Evolutionary conservation across 331 rosid species (phyloP).

Genomic region (Phaseolus coccineus): DNA sequence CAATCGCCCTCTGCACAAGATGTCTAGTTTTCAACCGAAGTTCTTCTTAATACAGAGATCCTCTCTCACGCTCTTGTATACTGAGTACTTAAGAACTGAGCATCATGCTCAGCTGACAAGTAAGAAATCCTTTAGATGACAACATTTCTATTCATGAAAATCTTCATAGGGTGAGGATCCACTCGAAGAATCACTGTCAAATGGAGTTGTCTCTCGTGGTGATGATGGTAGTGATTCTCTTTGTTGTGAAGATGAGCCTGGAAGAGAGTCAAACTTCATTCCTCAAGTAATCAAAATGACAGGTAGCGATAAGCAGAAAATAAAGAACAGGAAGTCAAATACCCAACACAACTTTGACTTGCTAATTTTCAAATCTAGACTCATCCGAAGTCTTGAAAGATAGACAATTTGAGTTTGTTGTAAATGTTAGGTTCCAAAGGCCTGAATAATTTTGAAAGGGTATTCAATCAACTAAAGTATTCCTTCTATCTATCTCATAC

Average conservation of each 20-base stretch:
- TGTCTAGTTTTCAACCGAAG: slow-evolving; percentile 37
- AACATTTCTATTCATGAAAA: slow-evolving; percentile 68
- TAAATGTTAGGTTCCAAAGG: slow-evolving; percentile 18
- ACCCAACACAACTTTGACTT: slow-evolving; percentile 2
- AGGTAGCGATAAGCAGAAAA: slow-evolving; percentile 24
- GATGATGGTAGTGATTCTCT: slow-evolving; percentile 86
- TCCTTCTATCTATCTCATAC: too few species aligned
- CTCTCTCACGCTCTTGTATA: not conserved
- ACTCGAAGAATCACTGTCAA: slow-evolving; percentile 86
- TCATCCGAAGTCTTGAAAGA: not conserved
- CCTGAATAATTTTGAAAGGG: slow-evolving; percentile 12
- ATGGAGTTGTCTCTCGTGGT: slow-evolving; percentile 85
- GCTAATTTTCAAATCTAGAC: slow-evolving; percentile 24
- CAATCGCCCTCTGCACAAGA: slow-evolving; percentile 27
- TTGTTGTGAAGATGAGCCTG: slow-evolving; percentile 88
- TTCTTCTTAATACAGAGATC: slow-evolving; percentile 26
- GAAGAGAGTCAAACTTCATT: slow-evolving; percentile 46
- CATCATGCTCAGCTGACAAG: slow-evolving; percentile 19
- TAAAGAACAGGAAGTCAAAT: slow-evolving; percentile 27
- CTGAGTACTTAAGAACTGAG: slow-evolving; percentile 41
- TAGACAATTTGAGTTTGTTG: slow-evolving; percentile 8
- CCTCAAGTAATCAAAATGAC: slow-evolving; percentile 40
- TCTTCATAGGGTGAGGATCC: slow-evolving; percentile 95
- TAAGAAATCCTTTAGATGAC: slow-evolving; percentile 38
- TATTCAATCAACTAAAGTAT: too few species aligned